These are phyloP conservation scores for Eutypa lata DNA, from an alignment of 2,329 filamentous ascomycete species.

Conservation along the genomic window DNA sequence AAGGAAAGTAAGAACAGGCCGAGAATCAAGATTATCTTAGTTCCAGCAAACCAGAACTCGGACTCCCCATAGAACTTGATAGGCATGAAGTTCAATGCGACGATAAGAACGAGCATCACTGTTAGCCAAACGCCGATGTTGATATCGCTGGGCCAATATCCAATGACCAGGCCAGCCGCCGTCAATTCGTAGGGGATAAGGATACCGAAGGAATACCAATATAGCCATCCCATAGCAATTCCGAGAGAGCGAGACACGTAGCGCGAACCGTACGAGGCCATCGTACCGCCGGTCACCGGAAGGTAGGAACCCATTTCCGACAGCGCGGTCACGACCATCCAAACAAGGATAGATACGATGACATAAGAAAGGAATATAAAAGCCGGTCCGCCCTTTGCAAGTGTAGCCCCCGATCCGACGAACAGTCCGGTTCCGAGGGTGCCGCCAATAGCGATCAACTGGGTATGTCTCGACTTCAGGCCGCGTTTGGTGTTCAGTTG, in stretches of 20 bases:
- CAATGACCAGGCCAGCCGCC: too few species aligned
- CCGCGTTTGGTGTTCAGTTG: not conserved
- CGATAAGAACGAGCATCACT: too few species aligned
- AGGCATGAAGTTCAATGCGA: too few species aligned
- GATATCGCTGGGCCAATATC: too few species aligned
- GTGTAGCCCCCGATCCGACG: slow-evolving; percentile 43
- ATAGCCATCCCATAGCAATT: slow-evolving; percentile 2
- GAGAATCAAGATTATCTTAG: too few species aligned
- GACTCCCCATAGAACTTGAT: too few species aligned
- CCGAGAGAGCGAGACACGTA: slow-evolving; percentile 5
- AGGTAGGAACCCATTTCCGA: slow-evolving; percentile 2
- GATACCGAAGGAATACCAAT: not conserved
- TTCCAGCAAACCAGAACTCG: too few species aligned
- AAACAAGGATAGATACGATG: slow-evolving; percentile 25
- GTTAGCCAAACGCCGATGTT: too few species aligned
- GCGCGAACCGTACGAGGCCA: slow-evolving; percentile 1
- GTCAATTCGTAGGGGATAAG: too few species aligned
- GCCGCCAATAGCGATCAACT: slow-evolving; percentile 46
- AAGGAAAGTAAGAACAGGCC: too few species aligned
- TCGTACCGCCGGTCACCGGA: not conserved
- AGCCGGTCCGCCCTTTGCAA: slow-evolving; percentile 40
- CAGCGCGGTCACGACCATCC: slow-evolving; percentile 31
- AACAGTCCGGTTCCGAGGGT: slow-evolving; percentile 49
- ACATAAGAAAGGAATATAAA: slow-evolving; percentile 40
- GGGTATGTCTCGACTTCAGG: slow-evolving; percentile 42